Evolutionary conservation across 1,284 basidiomycete species (phyloP), one percentile per base, ranked within the genome.

Genomic region (Cryptococcus sp.): DNA sequence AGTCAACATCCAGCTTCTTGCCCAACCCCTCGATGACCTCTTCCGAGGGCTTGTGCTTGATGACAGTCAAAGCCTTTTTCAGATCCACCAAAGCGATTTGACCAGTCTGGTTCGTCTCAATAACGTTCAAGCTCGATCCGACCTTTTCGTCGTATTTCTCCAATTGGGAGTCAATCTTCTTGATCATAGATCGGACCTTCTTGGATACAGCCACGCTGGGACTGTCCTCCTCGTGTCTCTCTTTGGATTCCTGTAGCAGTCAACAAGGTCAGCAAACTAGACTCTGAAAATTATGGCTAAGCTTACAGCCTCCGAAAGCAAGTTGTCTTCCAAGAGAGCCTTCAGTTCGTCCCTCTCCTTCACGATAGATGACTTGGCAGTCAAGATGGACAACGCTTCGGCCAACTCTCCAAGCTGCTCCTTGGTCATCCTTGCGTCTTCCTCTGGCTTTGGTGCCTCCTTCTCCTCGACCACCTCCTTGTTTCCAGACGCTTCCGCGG

Each of bases 401-500:
- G 90, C 89, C 47, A 99, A 85, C 79, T 99, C 95, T 70, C 88
- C 88, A 23, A 99, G 84, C 75, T 99, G 96, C 75, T 99, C 95
- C 40, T 91, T 87, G 5, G 93, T 99, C 95, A 99, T 98, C 55
- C 92, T 87, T 35, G 92, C 92, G 66, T 90, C 86, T 57, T 84
- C 84, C 19, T 74, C 67, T 15, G 73, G 68, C 66, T 80, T 81
- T 23, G 77, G 70, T 25, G 51, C 30, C 41, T 55, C 56, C 43
- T 57, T 47, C 48, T 50, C 54, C 41, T 60, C 54, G 22, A 47
- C 84, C 76, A 90, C 88, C 70, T 86, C 86, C 75, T 87, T 87
- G 40, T 87, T 88, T 40, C 58, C 62, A 13, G 58, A 49, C 66
- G 91, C 89, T 91, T 77, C 54, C 90, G 84, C 51, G 35, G 87